Evolutionary conservation across 2,329 filamentous ascomycete genomes (phyloP), one percentile per base, ranked within the genome.

Genomic region (Aspergillaceae sp.): DNA sequence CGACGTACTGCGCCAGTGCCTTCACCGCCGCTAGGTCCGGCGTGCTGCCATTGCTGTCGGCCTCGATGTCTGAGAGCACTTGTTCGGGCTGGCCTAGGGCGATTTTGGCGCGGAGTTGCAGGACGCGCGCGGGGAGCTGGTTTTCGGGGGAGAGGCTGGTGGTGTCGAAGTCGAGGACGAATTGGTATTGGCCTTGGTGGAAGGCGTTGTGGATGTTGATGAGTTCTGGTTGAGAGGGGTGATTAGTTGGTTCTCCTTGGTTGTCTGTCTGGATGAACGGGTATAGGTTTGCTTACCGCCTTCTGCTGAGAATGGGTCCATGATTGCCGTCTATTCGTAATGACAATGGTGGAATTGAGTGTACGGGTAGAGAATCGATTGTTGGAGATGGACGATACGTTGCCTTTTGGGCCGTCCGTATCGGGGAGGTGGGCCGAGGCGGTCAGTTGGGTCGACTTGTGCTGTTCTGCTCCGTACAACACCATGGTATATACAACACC

Each of bases 111-210:
- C 92, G 87, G 52, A 91, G 80, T 64, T 84, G 77, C 46, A 97
- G 80, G 40, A 95, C 73, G 48, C 83, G 83, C 36, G 87, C 86
- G 37, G 87, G 80, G 9, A 89, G 75, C 41, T 76, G 75, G 71
- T 96, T 96, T 59, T 85, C 81, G 52, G 82, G 57, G 40, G 87
- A 92, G 62, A 97, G 84, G 49, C 82, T 75, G 4, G 84, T 82
- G 38, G 82, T 84, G 68, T 94, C 85, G 71, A 89, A 94, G 72
- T 92, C 84, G 68, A 94, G 69, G 53, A 94, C 90, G 62, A 84
- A 77, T 62, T 87, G 79, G 76, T 87, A 95, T 74, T 94, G 90
- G 63, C 87, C 89, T 67, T 80, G 78, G 68, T 81, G 75, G 71
- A 82, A 82, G 63, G 79, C 77, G 60, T 76, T 81, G 71, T 81